Conservation (phyloP, 2,329 filamentous ascomycete species). For the Cytospora schulzeri region DNA sequence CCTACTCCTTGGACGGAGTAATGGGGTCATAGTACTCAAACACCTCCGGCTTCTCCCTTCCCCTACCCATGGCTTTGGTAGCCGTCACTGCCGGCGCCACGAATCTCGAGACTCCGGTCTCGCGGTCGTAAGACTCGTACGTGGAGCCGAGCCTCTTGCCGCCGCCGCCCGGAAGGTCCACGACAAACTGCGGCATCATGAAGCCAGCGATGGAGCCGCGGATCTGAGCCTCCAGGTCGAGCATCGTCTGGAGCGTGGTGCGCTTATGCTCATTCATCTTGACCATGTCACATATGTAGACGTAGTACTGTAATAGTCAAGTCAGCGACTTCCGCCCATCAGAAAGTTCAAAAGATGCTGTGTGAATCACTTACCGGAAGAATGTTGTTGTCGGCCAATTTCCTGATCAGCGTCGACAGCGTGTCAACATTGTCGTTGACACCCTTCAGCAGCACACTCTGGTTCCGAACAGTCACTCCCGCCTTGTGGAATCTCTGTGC, state of each 20-base stretch:
- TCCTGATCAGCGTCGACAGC: conserved; percentile 56
- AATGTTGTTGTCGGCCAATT: conserved; percentile 58
- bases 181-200: conserved; percentile 63
- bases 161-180: conserved; percentile 64
- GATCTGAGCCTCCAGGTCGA: conserved; percentile 59
- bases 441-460: conserved; percentile 60
- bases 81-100: conserved; percentile 54
- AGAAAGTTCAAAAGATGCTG: not conserved
- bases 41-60: conserved; percentile 45
- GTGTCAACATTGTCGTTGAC: conserved; percentile 59
- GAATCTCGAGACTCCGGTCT: conserved; percentile 57
- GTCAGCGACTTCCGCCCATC: not conserved
- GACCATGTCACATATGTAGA: conserved; percentile 68
- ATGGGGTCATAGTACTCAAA: conserved; percentile 63
- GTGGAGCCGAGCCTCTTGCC: conserved; percentile 62
- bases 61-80: conserved; percentile 40
- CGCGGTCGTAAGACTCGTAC: conserved; percentile 54
- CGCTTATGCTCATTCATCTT: conserved; percentile 62
- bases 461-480: conserved; percentile 60
- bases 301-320: conserved; percentile 54
- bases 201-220: conserved; percentile 65
- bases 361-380: conserved; percentile 49
- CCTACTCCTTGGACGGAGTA: not conserved
- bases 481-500: conserved; percentile 52
- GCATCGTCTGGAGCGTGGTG: conserved; percentile 60